Conservation (phyloP, 2,329 filamentous ascomycete species). For the Westerdykella aurantiaca region DNA sequence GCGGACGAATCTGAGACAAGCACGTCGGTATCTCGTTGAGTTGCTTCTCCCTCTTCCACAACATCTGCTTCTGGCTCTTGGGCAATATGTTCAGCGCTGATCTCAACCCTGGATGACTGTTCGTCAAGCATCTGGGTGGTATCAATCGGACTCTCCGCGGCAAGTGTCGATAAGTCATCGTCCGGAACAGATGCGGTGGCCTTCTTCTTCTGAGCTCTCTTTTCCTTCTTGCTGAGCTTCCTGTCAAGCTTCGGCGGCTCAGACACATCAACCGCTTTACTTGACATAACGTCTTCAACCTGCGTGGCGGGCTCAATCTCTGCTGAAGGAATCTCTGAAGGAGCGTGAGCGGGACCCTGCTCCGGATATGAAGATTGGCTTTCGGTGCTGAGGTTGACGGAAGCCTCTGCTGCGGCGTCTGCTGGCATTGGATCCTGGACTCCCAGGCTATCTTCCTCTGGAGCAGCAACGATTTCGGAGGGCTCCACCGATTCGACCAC, state of each 20-base stretch:
- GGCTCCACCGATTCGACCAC: neutral
- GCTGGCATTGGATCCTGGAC: neutral
- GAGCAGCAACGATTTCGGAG: neutral
- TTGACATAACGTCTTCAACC: neutral
- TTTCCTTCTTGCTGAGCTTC: slow-evolving; percentile 33
- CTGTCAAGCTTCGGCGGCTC: slow-evolving; percentile 17
- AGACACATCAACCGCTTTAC: slow-evolving; percentile 2
- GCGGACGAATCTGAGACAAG: neutral
- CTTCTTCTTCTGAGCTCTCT: slow-evolving; percentile 24
- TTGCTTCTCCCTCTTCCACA: no score
- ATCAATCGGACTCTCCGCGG: neutral
- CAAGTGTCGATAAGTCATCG: slow-evolving; percentile 1
- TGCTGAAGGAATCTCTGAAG: neutral
- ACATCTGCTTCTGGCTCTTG: no score
- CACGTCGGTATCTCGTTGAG: no score
- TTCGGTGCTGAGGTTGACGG: neutral
- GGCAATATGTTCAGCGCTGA: no score
- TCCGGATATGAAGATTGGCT: neutral
- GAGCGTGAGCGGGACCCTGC: neutral
- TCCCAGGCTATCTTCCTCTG: neutral
- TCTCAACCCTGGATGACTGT: neutral
- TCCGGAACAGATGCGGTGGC: slow-evolving; percentile 4
- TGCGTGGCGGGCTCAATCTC: neutral
- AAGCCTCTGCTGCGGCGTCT: neutral
- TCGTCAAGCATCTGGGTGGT: neutral